phyloP scores from a whole-genome alignment of 257 asterid species.

The Capsicum pubescens region DNA sequence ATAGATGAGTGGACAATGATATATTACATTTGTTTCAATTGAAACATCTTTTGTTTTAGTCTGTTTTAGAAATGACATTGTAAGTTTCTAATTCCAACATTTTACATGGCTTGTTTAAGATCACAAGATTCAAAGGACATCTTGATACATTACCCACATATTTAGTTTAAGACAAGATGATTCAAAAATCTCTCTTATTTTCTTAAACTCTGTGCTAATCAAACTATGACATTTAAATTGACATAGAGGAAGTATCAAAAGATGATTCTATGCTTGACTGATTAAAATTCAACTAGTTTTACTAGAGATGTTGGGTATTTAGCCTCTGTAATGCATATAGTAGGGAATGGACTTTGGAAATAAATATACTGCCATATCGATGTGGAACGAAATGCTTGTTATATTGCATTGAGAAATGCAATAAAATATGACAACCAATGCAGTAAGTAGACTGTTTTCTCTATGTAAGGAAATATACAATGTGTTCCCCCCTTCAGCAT shows the following conservation, averaged over 20 bases:
- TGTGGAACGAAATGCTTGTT: background rate
- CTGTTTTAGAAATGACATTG: background rate
- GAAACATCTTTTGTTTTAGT: background rate
- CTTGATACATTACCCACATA: background rate
- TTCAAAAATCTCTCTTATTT: background rate
- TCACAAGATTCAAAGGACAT: background rate
- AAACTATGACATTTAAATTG: background rate
- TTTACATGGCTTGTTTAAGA: background rate
- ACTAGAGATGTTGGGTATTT: background rate
- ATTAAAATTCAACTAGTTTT: slow-evolving; percentile 4
- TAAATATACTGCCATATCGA: background rate
- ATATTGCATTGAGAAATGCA: slow-evolving; percentile 14
- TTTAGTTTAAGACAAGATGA: background rate
- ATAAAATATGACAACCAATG: slow-evolving; percentile 14
- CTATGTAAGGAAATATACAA: background rate
- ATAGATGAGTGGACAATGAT: background rate
- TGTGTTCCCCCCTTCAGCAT: background rate
- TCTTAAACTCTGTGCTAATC: background rate
- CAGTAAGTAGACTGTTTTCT: background rate
- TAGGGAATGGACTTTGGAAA: background rate
- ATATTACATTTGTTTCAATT: background rate
- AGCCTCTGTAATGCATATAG: background rate
- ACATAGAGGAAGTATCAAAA: background rate
- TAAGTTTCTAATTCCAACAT: background rate
- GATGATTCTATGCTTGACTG: background rate